These are phyloP conservation scores for Phellinidium pouzarii DNA, from an alignment of 1,284 basidiomycete species.

Conservation along the genomic window DNA sequence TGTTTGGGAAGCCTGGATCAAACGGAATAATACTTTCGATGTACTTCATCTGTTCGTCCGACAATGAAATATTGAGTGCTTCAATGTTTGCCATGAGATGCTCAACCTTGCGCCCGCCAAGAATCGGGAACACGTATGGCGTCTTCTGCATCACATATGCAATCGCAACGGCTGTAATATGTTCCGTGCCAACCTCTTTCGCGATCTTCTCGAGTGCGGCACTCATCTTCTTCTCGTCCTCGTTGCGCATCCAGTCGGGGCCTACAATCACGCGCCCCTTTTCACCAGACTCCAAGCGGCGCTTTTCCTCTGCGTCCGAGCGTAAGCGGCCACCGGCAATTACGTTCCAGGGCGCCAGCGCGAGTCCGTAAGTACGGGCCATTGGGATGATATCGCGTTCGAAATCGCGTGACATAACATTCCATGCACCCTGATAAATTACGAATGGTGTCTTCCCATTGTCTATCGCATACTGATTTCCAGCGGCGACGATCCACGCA, in stretches of 20 bases:
- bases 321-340: constrained; percentile 24
- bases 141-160: constrained; percentile 16
- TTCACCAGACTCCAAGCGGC: constrained; percentile 19
- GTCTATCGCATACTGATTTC: constrained; percentile 21
- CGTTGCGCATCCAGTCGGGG: constrained; percentile 18
- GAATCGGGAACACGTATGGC: constrained; percentile 23
- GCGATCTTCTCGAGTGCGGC: constrained; percentile 24
- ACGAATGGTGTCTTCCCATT: constrained; percentile 29
- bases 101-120: too few relatives aligned
- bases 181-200: constrained; percentile 25
- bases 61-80: too few relatives aligned
- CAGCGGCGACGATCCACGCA: constrained; percentile 18
- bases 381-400: constrained; percentile 33
- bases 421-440: constrained; percentile 31
- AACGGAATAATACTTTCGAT: too few relatives aligned
- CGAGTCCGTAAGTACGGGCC: constrained; percentile 19
- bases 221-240: constrained; percentile 13
- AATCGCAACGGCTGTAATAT: constrained; percentile 17
- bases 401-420: constrained; percentile 26
- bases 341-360: constrained; percentile 27
- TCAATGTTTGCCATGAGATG: too few relatives aligned
- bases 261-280: constrained; percentile 15
- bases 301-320: constrained; percentile 11
- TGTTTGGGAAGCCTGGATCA: too few relatives aligned
- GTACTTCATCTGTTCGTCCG: too few relatives aligned